phyloP scores from a whole-genome alignment of 2,329 filamentous ascomycete species.

The Verticillium longisporum region DNA sequence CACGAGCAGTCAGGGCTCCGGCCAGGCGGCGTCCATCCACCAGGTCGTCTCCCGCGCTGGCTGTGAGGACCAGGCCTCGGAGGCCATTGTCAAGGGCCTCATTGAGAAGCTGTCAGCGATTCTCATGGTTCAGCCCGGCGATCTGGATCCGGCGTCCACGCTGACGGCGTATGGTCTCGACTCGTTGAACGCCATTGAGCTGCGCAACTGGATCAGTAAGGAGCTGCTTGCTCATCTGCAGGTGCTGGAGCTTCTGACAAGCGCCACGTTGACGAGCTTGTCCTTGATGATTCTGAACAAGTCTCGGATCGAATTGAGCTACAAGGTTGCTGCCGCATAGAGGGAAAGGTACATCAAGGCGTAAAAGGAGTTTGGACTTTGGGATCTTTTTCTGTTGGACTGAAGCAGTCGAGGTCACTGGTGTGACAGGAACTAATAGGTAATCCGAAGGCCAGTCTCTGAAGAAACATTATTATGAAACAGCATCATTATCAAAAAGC shows the following conservation, averaged over 20 bases:
- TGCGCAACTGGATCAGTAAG: conserved; percentile 17
- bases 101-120: conserved; percentile 16
- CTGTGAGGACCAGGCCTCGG: conserved; percentile 9
- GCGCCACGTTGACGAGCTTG: neutral
- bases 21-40: neutral
- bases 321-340: neutral
- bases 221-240: neutral
- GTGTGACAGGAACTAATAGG: too few species aligned
- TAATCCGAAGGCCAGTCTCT: too few species aligned
- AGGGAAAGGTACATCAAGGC: too few species aligned
- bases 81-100: conserved; percentile 11
- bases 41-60: neutral
- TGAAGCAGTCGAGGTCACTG: too few species aligned
- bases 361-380: too few species aligned
- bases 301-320: neutral
- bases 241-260: neutral
- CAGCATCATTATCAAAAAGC: too few species aligned
- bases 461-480: too few species aligned
- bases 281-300: neutral
- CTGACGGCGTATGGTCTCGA: conserved; percentile 20
- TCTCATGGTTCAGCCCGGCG: conserved; percentile 15
- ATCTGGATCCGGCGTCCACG: conserved; percentile 16
- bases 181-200: conserved; percentile 22
- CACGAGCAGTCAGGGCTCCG: neutral
- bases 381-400: too few species aligned